A percentile compares a stretch with the other conserved stretches of the same genome.
Evolutionary conservation across 192 early-diverging fungal genomes (phyloP).

Genomic region (Coemansia sp.): DNA sequence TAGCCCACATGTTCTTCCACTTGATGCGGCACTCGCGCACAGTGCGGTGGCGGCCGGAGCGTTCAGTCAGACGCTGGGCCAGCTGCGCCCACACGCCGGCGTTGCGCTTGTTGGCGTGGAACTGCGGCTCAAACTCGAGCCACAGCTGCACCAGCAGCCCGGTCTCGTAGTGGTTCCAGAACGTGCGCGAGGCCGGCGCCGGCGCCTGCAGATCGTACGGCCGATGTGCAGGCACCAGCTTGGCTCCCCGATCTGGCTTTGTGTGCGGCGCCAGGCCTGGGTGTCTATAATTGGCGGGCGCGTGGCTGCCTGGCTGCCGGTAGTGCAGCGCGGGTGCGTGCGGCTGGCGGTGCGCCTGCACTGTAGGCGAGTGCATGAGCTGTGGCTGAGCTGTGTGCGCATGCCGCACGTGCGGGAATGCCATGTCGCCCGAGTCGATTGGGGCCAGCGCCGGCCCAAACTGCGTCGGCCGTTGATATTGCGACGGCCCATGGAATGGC

Average conservation of each 20-base stretch:
- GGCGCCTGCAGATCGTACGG: conserved; percentile 50
- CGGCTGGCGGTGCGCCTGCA: conserved; percentile 8
- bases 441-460: conserved; percentile 7
- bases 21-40: conserved; percentile 56
- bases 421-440: conserved; percentile 1
- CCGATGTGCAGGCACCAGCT: conserved; percentile 15
- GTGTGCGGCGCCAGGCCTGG: conserved; percentile 3
- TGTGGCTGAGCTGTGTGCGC: conserved; percentile 18
- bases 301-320: conserved; percentile 6
- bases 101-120: conserved; percentile 54
- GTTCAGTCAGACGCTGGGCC: conserved; percentile 46
- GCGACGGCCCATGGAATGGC: background rate
- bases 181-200: conserved; percentile 48
- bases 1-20: conserved; percentile 58
- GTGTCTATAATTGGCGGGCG: conserved; percentile 7
- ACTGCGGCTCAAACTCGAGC: conserved; percentile 53
- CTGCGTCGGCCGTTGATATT: background rate
- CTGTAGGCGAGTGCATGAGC: conserved; percentile 15
- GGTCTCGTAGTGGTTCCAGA: conserved; percentile 55
- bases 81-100: conserved; percentile 55
- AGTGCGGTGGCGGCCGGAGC: conserved; percentile 42
- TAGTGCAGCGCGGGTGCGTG: conserved; percentile 6
- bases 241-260: conserved; percentile 6
- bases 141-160: conserved; percentile 51
- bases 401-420: conserved; percentile 4